phyloP scores from a whole-genome alignment of 768 basidiomycete species.

The Strobilomyces echinocephalus region DNA sequence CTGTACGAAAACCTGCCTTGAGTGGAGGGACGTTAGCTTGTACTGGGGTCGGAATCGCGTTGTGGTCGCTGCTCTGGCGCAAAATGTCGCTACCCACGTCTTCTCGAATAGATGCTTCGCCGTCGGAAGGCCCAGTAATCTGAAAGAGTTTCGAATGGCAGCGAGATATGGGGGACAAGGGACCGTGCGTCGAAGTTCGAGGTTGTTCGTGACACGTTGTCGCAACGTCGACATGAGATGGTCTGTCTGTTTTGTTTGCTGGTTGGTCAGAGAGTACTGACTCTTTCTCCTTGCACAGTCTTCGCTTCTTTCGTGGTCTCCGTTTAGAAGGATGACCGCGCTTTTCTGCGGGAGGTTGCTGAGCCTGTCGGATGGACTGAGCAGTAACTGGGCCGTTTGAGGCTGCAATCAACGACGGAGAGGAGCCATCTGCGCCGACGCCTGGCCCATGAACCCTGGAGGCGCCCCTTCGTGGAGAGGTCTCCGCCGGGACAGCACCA shows the following conservation, averaged over 20 bases:
- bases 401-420: neutral
- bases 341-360: neutral
- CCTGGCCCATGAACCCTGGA: neutral
- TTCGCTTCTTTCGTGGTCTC: conserved; percentile 18
- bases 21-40: neutral
- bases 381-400: neutral
- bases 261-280: neutral
- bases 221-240: neutral
- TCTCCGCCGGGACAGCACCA: neutral
- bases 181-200: neutral
- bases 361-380: neutral
- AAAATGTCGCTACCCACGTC: neutral
- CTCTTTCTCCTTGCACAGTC: conserved; percentile 5
- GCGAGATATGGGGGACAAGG: neutral
- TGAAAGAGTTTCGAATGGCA: neutral
- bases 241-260: neutral
- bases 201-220: conserved; percentile 3
- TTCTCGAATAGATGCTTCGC: neutral
- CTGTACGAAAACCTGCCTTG: conserved; percentile 23
- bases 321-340: neutral
- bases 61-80: neutral
- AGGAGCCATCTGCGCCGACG: neutral
- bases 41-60: neutral
- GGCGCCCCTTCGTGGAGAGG: neutral
- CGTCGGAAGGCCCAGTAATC: neutral